Base-by-base conservation (phyloP, 352 stramenopile species). In the Elongisporangium anandrum region DNA sequence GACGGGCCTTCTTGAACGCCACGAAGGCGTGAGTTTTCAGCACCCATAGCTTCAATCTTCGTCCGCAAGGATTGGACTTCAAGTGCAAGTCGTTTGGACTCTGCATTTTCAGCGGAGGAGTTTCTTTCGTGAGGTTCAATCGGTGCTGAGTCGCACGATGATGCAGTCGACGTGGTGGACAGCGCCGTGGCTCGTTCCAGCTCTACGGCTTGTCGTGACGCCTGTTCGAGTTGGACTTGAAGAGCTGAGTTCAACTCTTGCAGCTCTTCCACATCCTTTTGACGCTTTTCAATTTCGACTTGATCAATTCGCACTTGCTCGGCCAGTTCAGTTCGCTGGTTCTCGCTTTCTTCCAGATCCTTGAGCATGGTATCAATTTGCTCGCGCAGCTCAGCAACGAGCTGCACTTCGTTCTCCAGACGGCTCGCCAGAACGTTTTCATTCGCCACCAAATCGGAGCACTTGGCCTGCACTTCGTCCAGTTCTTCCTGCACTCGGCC, bases 31-130 rank as follows among this genome's bases (percentile, higher is more conserved):
- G 68, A 55, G 50, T 90, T 92, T 56, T 92, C 81, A 4, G 73
- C 76, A 7, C 73, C 72, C 1, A 92, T 56, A 15, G 81, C 79
- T 24, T 75, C 76, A 41, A 88, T 64, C 8, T 68, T 78, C 4
- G 63, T 58, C 6, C 78, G 75, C 39, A 92, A 70, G 6, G 76
- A 75, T 54, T 87, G 73, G 60, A 88, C 74, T 59, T 92, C 81
- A 23, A 85, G 53, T 4, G 65, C 55, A 10, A 74, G 58, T 1
- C 67, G 64, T 24, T 60, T 61, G 3, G 61, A 57, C 45, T 64
- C 59, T 63, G 68, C 10, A 68, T 56, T n/a, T 69, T 69, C 56
- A 72, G 72, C 0, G 67, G 71, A 50, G 74, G 61, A 29, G 61
- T 34, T 39, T 73, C 63, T 53, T 73, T 73, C n/a, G 70, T 45